Evolutionary conservation across 2,329 filamentous ascomycete genomes (phyloP), one percentile per base, ranked within the genome.

Genomic region (Fusarium mangiferae): DNA sequence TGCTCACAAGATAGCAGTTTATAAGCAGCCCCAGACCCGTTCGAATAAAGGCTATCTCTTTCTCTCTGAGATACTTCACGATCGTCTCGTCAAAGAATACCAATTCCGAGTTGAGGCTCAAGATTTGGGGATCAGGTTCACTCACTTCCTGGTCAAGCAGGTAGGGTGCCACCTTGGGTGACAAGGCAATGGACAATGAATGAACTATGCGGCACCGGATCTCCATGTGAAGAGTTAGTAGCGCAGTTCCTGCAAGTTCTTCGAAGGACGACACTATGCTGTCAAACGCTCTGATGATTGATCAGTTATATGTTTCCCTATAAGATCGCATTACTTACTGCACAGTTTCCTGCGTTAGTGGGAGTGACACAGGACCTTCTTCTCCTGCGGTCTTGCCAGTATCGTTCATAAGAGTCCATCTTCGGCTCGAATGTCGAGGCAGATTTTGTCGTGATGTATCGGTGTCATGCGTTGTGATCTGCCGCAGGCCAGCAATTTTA

Each of bases 161-260:
- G 82, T 92, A 92, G 1, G 90, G 90, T 17, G 87, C 90, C 77
- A 83, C 89, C 79, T 84, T 87, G 73, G 85, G 91, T 56, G 87
- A 94, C 76, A 88, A 87, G 66, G 87, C 90, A 70, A 85, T 88
- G 81, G 86, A 83, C 45, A 99, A 88, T 72, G 95, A 94, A 80
- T 95, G 90, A 42, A 98, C 89, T 74, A 97, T 92, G 57, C 94
- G 94, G 79, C 93, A 94, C 52, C 96, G 92, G 55, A 97, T 90
- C 81, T 98, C 95, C 81, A 97, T 90, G 80, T 98, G 95, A 7
- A 99, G 85, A 1, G 94, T 97, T 33, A 97, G 87, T 6, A 98
- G 89, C 46, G 95, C 91, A 6, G 91, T 94, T 24, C 89, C 88
- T 33, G 93, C 93, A 42, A 99, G 91, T 72, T 94, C 90, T 68